These are phyloP conservation scores for Acidiella bohemica DNA, from an alignment of 495 filamentous ascomycete species.

Conservation along the genomic window DNA sequence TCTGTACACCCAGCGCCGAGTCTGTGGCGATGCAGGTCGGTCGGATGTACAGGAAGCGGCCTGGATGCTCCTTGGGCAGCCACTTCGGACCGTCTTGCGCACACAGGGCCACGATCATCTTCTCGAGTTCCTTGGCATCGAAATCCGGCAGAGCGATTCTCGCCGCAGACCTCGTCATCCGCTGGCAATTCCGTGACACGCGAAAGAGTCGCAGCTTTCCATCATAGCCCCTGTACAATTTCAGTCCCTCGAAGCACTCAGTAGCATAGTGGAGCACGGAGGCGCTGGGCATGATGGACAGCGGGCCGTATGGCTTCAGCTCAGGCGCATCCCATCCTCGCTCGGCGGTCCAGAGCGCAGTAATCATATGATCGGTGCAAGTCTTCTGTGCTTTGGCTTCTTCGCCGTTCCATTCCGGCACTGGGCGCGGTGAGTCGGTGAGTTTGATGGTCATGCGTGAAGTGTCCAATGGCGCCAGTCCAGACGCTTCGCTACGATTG, in stretches of 20 bases:
- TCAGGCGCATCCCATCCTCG: constrained; percentile 67
- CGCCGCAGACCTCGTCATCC: constrained; percentile 56
- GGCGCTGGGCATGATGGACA: constrained; percentile 70
- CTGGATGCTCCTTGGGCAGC: constrained; percentile 56
- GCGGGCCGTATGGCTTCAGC: constrained; percentile 64
- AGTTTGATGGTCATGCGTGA: constrained; percentile 57
- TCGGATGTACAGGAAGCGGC: constrained; percentile 57
- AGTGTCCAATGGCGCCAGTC: constrained; percentile 46
- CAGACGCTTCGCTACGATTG: constrained; percentile 5
- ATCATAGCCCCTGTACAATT: constrained; percentile 72
- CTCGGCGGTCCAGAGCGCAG: constrained; percentile 50
- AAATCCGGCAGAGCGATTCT: constrained; percentile 71
- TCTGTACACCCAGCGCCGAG: constrained; percentile 64
- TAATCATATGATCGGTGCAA: constrained; percentile 87
- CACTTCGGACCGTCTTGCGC: constrained; percentile 61
- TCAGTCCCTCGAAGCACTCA: constrained; percentile 86
- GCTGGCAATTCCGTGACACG: constrained; percentile 58
- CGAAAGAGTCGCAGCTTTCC: constrained; percentile 77
- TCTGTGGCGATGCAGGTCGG: constrained; percentile 78
- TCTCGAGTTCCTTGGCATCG: constrained; percentile 54
- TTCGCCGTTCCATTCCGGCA: constrained; percentile 47
- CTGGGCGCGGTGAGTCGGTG: constrained; percentile 50
- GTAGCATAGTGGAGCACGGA: constrained; percentile 84
- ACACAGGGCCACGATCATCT: constrained; percentile 58
- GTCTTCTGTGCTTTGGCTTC: constrained; percentile 24